phyloP scores from a whole-genome alignment of 768 basidiomycete species.

The Vararia minispora region DNA sequence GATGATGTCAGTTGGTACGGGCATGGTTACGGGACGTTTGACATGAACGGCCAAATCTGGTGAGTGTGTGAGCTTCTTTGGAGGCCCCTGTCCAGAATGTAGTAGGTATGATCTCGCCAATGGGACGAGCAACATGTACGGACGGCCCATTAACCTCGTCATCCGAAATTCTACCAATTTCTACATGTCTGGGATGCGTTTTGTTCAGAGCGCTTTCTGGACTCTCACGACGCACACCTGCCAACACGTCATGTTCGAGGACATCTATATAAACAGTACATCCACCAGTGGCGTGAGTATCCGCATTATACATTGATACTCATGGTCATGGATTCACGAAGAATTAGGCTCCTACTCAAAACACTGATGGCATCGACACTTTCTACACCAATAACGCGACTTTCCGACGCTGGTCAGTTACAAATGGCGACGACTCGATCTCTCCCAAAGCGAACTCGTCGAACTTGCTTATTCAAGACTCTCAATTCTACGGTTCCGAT shows the following conservation, averaged over 20 bases:
- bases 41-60: slow-evolving; percentile 32
- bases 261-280: too few species aligned
- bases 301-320: too few species aligned
- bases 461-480: slow-evolving; percentile 27
- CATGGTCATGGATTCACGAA: too few species aligned
- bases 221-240: slow-evolving; percentile 26
- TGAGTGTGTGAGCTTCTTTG: slow-evolving; percentile 7
- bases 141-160: slow-evolving; percentile 27
- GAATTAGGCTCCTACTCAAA: slow-evolving; percentile 25
- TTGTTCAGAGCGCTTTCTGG: slow-evolving; percentile 33
- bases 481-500: slow-evolving; percentile 25
- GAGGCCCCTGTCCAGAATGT: neutral
- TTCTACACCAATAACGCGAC: slow-evolving; percentile 27
- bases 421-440: slow-evolving; percentile 29
- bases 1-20: slow-evolving; percentile 20
- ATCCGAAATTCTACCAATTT: slow-evolving; percentile 27
- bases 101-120: slow-evolving; percentile 26
- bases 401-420: slow-evolving; percentile 27
- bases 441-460: slow-evolving; percentile 31
- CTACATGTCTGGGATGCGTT: slow-evolving; percentile 24
- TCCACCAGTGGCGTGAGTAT: too few species aligned
- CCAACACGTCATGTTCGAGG: slow-evolving; percentile 25
- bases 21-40: slow-evolving; percentile 26
- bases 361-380: slow-evolving; percentile 29
- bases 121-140: slow-evolving; percentile 26